Percentiles rank a stretch among this genome's conserved stretches.
Conservation (phyloP, 768 basidiomycete genomes). For the Rhodosporidiobolus odoratus region DNA sequence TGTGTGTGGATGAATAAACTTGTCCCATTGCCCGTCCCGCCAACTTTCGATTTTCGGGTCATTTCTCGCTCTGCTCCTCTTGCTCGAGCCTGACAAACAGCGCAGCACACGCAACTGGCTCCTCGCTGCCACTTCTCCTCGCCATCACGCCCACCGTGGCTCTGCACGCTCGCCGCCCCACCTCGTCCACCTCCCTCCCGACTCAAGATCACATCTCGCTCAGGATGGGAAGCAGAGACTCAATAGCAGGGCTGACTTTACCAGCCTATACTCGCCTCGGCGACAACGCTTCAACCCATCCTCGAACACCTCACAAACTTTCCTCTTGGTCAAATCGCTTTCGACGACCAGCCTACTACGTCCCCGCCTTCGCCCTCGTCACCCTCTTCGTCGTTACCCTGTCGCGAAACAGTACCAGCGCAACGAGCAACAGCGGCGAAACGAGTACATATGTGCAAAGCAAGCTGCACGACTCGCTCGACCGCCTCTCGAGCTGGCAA, state of each 20-base stretch:
- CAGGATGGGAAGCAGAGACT: not conserved
- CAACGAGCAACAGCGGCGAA: not conserved
- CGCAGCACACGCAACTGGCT: not conserved
- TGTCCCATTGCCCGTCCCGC: no score
- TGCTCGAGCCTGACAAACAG: no score
- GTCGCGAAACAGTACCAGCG: not conserved
- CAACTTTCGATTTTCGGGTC: no score
- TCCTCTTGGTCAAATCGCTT: not conserved
- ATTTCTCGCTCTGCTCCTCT: no score
- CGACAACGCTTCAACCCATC: not conserved
- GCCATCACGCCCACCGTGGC: not conserved
- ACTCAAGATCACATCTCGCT: not conserved
- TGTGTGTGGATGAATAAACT: no score
- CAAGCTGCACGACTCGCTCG: slow-evolving; percentile 14
- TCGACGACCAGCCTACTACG: slow-evolving; percentile 7
- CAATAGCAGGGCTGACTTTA: not conserved
- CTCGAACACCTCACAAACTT: not conserved
- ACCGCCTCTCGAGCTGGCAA: slow-evolving; percentile 1
- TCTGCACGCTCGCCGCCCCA: not conserved
- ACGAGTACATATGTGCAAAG: not conserved
- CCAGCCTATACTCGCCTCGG: not conserved
- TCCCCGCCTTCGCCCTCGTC: not conserved
- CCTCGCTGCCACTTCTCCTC: not conserved
- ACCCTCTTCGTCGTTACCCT: slow-evolving; percentile 1
- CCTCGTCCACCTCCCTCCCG: not conserved